A percentile compares a stretch with the other conserved stretches of the same genome.
Evolutionary conservation across 2,329 filamentous ascomycete species (phyloP).

Genomic region (Nemania sp.): DNA sequence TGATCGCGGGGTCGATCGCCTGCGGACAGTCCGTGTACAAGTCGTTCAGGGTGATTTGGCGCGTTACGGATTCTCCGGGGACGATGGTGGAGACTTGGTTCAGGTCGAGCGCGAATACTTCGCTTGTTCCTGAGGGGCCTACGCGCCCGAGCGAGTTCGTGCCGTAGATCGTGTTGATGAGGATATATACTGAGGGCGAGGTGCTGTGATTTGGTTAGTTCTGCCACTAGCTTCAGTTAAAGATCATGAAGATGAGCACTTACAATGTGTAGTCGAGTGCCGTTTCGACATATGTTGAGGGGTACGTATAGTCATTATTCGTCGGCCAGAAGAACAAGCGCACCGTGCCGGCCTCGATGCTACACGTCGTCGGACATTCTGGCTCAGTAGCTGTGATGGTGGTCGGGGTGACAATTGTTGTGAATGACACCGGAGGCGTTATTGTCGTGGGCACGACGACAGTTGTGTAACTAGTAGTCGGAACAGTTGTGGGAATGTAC

Average conservation of each 20-base stretch:
- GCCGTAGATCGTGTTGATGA: slow-evolving; percentile 42
- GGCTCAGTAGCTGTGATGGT: background rate
- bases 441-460: slow-evolving; percentile 8
- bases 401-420: slow-evolving; percentile 9
- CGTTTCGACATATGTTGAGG: slow-evolving; percentile 39
- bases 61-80: slow-evolving; percentile 27
- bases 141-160: slow-evolving; percentile 38
- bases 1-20: slow-evolving; percentile 30
- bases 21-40: slow-evolving; percentile 42
- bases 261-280: slow-evolving; percentile 42
- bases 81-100: slow-evolving; percentile 43
- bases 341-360: slow-evolving; percentile 41
- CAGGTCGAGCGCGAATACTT: slow-evolving; percentile 40
- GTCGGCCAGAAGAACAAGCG: slow-evolving; percentile 43
- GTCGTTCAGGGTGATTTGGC: slow-evolving; percentile 41
- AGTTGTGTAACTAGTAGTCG: slow-evolving; percentile 26
- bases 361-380: slow-evolving; percentile 40
- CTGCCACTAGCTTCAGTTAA: background rate
- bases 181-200: slow-evolving; percentile 45
- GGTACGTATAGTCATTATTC: slow-evolving; percentile 38
- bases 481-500: slow-evolving; percentile 8
- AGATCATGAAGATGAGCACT: slow-evolving; percentile 9
- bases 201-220: slow-evolving; percentile 34
- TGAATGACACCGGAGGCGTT: background rate
- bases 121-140: slow-evolving; percentile 39